phyloP scores from a whole-genome alignment of 2,329 filamentous ascomycete species.

The Talaromyces sp. region DNA sequence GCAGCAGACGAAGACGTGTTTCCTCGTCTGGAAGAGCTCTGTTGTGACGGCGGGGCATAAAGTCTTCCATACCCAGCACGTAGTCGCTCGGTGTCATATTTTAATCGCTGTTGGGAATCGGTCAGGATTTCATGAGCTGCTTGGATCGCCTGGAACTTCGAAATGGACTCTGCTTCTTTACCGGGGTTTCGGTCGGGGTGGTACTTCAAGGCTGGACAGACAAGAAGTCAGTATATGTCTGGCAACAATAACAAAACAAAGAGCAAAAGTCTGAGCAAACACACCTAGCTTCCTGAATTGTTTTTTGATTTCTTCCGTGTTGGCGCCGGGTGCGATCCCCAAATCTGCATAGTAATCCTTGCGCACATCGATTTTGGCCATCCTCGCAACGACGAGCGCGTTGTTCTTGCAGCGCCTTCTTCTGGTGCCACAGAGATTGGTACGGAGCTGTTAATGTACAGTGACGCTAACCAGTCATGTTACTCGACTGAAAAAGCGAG shows the following conservation, averaged over 20 bases:
- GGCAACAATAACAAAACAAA: not conserved
- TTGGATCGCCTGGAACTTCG: slow-evolving; percentile 81
- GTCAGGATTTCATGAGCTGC: slow-evolving; percentile 73
- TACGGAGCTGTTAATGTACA: slow-evolving; percentile 9
- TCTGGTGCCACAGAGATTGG: not conserved
- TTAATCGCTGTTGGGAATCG: slow-evolving; percentile 52
- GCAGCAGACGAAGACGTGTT: slow-evolving; percentile 17
- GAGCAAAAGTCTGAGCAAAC: not conserved
- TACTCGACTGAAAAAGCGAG: not conserved
- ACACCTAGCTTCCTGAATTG: slow-evolving; percentile 77
- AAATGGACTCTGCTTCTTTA: slow-evolving; percentile 69
- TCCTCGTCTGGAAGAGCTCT: slow-evolving; percentile 23
- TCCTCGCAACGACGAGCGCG: slow-evolving; percentile 34
- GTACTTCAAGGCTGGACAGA: slow-evolving; percentile 63
- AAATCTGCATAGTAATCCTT: slow-evolving; percentile 84
- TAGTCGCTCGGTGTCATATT: slow-evolving; percentile 58
- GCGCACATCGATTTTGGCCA: slow-evolving; percentile 63
- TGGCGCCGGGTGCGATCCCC: slow-evolving; percentile 62
- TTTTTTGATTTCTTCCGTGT: slow-evolving; percentile 72
- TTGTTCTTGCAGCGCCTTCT: slow-evolving; percentile 10
- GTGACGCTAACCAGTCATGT: slow-evolving; percentile 11
- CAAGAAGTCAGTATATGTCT: not conserved
- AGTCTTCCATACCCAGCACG: slow-evolving; percentile 41
- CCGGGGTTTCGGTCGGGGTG: slow-evolving; percentile 88
- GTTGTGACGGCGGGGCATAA: slow-evolving; percentile 19